A percentile compares a stretch with the other conserved stretches of the same genome.
Evolutionary conservation across 2,329 filamentous ascomycete species (phyloP).

Genomic region (Talaromyces albobiverticillius): DNA sequence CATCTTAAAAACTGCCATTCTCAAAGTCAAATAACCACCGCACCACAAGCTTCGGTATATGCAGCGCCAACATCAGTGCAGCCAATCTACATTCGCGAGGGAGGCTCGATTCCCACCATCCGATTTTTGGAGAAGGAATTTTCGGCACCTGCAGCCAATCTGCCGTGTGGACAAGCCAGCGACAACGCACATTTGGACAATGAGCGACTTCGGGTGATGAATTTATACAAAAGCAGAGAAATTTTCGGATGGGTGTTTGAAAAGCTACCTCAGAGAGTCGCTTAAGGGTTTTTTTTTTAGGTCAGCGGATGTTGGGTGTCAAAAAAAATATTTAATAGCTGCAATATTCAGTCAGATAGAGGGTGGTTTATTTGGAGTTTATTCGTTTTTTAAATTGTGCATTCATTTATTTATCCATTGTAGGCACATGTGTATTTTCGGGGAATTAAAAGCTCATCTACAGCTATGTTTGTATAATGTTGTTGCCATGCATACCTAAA

Average conservation of each 20-base stretch:
- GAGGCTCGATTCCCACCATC: constrained; percentile 91
- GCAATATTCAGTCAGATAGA: background rate
- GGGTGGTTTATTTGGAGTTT: background rate
- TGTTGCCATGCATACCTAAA: no score
- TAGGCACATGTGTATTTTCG: no score
- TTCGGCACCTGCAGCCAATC: constrained; percentile 80
- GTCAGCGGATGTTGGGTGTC: no score
- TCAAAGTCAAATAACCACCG: background rate
- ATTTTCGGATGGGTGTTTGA: constrained; percentile 86
- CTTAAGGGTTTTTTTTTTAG: background rate
- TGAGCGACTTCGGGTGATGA: constrained; percentile 82
- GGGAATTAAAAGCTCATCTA: no score
- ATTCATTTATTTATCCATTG: no score
- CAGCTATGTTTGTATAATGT: no score
- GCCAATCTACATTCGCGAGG: constrained; percentile 91
- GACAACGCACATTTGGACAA: constrained; percentile 94
- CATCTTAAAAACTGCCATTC: no score
- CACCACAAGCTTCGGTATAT: background rate
- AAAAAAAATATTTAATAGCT: no score
- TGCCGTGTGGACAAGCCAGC: constrained; percentile 92
- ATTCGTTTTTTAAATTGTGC: background rate
- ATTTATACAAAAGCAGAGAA: constrained; percentile 85
- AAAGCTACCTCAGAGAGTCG: constrained; percentile 49
- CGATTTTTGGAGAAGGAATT: constrained; percentile 95
- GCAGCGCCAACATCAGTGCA: constrained; percentile 19